A percentile compares a stretch with the other conserved stretches of the same genome.
phyloP scores from a whole-genome alignment of 495 filamentous ascomycete genomes.

The Lasiosphaeriaceae sp. region DNA sequence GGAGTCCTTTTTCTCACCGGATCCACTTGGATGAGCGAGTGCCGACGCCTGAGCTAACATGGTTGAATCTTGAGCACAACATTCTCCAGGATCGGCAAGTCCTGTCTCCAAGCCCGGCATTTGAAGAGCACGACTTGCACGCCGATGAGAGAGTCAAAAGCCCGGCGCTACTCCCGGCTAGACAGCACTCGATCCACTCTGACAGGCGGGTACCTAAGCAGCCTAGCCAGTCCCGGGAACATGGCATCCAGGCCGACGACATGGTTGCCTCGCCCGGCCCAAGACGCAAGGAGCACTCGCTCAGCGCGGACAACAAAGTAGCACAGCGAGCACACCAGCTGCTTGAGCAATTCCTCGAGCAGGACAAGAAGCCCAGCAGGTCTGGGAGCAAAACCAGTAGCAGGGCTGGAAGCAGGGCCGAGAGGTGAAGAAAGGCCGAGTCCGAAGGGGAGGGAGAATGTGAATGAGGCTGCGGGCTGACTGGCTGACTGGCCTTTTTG shows the following conservation, averaged over 20 bases:
- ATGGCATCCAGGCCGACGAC: slow-evolving; percentile 6
- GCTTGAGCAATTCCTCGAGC: slow-evolving; percentile 19
- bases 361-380: slow-evolving; percentile 10
- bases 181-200: slow-evolving; percentile 9
- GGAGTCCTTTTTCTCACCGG: slow-evolving; percentile 3
- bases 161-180: slow-evolving; percentile 4
- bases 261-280: slow-evolving; percentile 3
- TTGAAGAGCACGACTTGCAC: slow-evolving; percentile 13
- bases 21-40: slow-evolving; percentile 16
- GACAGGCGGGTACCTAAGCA: slow-evolving; percentile 3
- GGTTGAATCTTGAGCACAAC: slow-evolving; percentile 11
- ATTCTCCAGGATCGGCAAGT: slow-evolving; percentile 12
- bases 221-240: neutral
- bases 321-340: slow-evolving; percentile 15
- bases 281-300: slow-evolving; percentile 6
- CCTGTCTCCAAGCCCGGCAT: slow-evolving; percentile 7
- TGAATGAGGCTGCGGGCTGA: neutral
- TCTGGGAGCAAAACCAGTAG: slow-evolving; percentile 14
- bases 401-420: slow-evolving; percentile 7
- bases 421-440: neutral
- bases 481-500: neutral
- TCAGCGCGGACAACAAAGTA: slow-evolving; percentile 13
- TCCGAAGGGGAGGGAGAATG: neutral
- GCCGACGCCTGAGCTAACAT: slow-evolving; percentile 12
- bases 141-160: slow-evolving; percentile 13